phyloP scores from a whole-genome alignment of 2,329 filamentous ascomycete species.

The Xylariaceae sp. region DNA sequence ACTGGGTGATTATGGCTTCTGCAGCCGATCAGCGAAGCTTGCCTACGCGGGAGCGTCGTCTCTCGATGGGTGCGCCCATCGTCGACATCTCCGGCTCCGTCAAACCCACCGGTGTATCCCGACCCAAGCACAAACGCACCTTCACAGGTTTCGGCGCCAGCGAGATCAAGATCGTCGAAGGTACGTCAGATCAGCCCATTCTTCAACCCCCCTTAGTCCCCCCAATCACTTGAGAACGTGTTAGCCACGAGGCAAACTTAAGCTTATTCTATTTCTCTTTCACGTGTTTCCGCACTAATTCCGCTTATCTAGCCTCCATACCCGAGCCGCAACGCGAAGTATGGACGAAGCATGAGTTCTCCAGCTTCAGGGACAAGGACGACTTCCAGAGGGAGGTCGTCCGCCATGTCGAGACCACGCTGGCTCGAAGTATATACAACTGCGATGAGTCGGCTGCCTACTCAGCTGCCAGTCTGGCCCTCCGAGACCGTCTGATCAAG shows the following conservation, averaged over 20 bases:
- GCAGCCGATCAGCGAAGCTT: slow-evolving; percentile 32
- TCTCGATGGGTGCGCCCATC: slow-evolving; percentile 73
- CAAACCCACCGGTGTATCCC: slow-evolving; percentile 74
- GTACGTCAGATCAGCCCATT: slow-evolving; percentile 40
- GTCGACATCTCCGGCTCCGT: slow-evolving; percentile 81
- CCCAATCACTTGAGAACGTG: too few relatives aligned
- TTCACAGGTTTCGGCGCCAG: slow-evolving; percentile 84
- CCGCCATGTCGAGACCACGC: slow-evolving; percentile 90
- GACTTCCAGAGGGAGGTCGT: slow-evolving; percentile 85
- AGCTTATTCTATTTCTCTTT: background rate
- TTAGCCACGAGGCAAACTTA: too few relatives aligned
- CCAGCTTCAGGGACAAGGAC: slow-evolving; percentile 71
- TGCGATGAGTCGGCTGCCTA: slow-evolving; percentile 95
- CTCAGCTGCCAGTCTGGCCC: slow-evolving; percentile 81
- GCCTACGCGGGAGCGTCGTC: slow-evolving; percentile 67
- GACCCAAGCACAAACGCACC: slow-evolving; percentile 97
- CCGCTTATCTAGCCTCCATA: slow-evolving; percentile 55
- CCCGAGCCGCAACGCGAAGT: slow-evolving; percentile 82
- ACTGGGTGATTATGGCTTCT: slow-evolving; percentile 27
- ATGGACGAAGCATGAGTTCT: slow-evolving; percentile 60
- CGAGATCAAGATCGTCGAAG: slow-evolving; percentile 92
- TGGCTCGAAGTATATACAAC: slow-evolving; percentile 95
- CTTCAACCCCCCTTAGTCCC: too few relatives aligned
- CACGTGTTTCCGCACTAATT: background rate
- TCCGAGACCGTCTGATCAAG: slow-evolving; percentile 85